phyloP scores from a whole-genome alignment of 2,329 filamentous ascomycete genomes.

The Epichloe festucae region DNA sequence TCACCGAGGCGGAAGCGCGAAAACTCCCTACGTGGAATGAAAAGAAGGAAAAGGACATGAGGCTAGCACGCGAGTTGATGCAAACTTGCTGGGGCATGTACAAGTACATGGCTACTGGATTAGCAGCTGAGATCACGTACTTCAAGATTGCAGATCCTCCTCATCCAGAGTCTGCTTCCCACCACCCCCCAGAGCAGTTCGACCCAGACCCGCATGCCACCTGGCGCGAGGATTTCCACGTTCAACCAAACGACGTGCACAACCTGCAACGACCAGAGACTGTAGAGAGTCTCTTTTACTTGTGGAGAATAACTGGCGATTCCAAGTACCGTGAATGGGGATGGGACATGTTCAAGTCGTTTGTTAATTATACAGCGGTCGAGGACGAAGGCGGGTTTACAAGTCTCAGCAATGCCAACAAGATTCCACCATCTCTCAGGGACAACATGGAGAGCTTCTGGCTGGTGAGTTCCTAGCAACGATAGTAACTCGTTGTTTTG shows the following conservation, averaged over 20 bases:
- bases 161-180: slow-evolving; percentile 38
- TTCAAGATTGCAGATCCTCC: slow-evolving; percentile 67
- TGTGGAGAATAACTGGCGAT: slow-evolving; percentile 96
- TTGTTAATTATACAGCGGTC: slow-evolving; percentile 74
- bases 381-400: slow-evolving; percentile 70
- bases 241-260: slow-evolving; percentile 74
- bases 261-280: slow-evolving; percentile 95
- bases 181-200: slow-evolving; percentile 35
- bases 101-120: slow-evolving; percentile 72
- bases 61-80: slow-evolving; percentile 77
- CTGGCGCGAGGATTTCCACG: slow-evolving; percentile 67
- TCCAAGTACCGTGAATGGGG: slow-evolving; percentile 86
- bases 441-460: slow-evolving; percentile 99
- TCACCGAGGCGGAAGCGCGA: slow-evolving; percentile 61
- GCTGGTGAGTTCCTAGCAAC: slow-evolving; percentile 49
- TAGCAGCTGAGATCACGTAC: slow-evolving; percentile 91
- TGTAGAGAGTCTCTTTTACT: slow-evolving; percentile 91
- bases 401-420: slow-evolving; percentile 62
- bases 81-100: slow-evolving; percentile 99
- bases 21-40: slow-evolving; percentile 60
- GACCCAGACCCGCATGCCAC: slow-evolving; percentile 38
- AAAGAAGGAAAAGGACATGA: slow-evolving; percentile 75
- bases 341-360: slow-evolving; percentile 95
- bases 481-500: background rate
- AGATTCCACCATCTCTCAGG: slow-evolving; percentile 51